Base-by-base conservation (phyloP, 441 rosid genomes). In the Francoa sonchifolia region DNA sequence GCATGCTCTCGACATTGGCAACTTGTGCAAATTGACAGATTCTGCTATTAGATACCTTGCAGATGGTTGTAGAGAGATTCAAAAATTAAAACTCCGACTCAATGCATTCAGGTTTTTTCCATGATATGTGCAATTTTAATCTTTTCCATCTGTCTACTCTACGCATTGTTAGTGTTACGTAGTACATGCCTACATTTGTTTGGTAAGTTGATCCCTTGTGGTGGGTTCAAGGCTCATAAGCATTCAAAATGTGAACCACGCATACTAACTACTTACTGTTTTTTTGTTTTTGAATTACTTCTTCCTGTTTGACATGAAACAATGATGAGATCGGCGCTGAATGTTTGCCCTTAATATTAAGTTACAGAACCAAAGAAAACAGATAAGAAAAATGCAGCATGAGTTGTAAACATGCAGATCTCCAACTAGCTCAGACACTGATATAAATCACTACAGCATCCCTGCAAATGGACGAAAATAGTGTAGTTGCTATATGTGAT, bases 1-100 rank as follows among this genome's bases (percentile, higher is more conserved):
- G 50, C 27, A 46, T 35, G 56, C 84, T 16, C 84, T 90, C 36
- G 76, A 76, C 63, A 48, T 90, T 51, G 74, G 59, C 36, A 76
- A 80, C 46, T 52, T 80, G 64, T 49, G 50, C 62, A 76, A 82
- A 49, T 63, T 90, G 75, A 82, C 96, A 6, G 95, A 90, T 69
- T 72, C 66, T 51, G 36, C 96, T 34, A 33, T 90, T 48, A 85
- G 79, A 39, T 73, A 73, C 64, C 93, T 90, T 61, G 81, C 93
- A 30, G 79, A 74, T 72, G 85, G 87, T 34, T 77, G 87, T 55
- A 77, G 17, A 31, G 58, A 58, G 21, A 59, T 90, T n/a, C 71
- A 73, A 52, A 73, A 61, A 20, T 54, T 90, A 43, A 68, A 66
- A 16, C 63, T 90, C 38, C 61, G 77, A 41, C 77, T 74, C 63